Conservation (phyloP, 768 basidiomycete genomes). For the Serendipita sp. region DNA sequence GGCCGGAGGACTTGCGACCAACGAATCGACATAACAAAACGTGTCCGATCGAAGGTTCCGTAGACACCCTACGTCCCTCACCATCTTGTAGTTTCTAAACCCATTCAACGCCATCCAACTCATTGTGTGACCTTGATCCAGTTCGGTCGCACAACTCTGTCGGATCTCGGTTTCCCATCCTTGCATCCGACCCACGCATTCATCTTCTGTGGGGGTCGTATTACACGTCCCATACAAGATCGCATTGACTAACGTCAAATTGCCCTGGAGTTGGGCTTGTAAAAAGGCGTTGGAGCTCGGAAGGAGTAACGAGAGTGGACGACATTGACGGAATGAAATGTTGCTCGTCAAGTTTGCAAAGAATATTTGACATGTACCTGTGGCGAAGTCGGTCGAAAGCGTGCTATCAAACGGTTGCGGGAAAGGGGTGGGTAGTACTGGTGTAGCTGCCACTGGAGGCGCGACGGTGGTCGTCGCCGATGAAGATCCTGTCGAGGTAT, state of each 20-base stretch:
- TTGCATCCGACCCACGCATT: slow-evolving; percentile 53
- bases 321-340: slow-evolving; percentile 48
- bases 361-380: slow-evolving; percentile 46
- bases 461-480: slow-evolving; percentile 9
- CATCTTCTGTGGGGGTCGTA: slow-evolving; percentile 28
- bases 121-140: slow-evolving; percentile 33
- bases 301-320: slow-evolving; percentile 54
- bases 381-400: slow-evolving; percentile 50
- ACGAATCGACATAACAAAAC: slow-evolving; percentile 63
- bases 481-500: slow-evolving; percentile 5
- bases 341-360: slow-evolving; percentile 59
- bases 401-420: slow-evolving; percentile 57
- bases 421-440: slow-evolving; percentile 55
- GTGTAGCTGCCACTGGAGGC: slow-evolving; percentile 35
- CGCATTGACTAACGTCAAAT: slow-evolving; percentile 44
- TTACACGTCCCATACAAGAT: slow-evolving; percentile 73
- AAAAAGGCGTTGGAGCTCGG: slow-evolving; percentile 38
- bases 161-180: slow-evolving; percentile 39
- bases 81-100: slow-evolving; percentile 43
- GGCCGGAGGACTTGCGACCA: slow-evolving; percentile 36
- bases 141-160: slow-evolving; percentile 38
- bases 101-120: slow-evolving; percentile 44
- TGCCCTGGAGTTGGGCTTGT: slow-evolving; percentile 37
- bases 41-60: slow-evolving; percentile 37
- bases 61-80: slow-evolving; percentile 47